Percentiles rank a stretch among this genome's conserved stretches.
These are phyloP conservation scores for Fonsecaea multimorphosa DNA, from an alignment of 2,329 filamentous ascomycete species.

Conservation along the genomic window DNA sequence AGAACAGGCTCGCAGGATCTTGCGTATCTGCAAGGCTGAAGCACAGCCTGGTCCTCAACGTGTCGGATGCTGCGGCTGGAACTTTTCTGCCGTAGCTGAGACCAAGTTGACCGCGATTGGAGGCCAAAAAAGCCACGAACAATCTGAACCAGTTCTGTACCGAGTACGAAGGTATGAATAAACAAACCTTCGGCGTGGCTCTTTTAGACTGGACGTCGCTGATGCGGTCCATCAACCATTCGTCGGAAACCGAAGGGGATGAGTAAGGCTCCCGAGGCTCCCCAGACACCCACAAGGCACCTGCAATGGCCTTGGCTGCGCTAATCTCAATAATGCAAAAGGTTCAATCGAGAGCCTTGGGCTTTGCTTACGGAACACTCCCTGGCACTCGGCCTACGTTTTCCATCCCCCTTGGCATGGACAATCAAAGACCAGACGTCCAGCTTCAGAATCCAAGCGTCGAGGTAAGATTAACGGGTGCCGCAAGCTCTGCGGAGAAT, in stretches of 20 bases:
- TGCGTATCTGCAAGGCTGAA: background rate
- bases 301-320: background rate
- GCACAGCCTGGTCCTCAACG: background rate
- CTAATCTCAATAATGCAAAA: background rate
- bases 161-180: too few species aligned
- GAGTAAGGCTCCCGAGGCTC: constrained; percentile 1
- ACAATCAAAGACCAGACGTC: background rate
- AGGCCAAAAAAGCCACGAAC: background rate
- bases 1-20: background rate
- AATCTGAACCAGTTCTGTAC: background rate
- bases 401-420: background rate
- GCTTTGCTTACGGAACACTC: constrained; percentile 6
- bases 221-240: background rate
- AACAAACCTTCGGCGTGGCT: background rate
- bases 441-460: background rate
- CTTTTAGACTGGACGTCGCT: background rate
- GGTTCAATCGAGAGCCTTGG: background rate
- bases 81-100: background rate
- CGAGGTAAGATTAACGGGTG: background rate
- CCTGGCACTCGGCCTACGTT: background rate
- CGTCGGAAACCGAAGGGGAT: background rate
- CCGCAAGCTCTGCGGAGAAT: too few species aligned
- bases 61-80: background rate
- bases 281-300: too few species aligned
- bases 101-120: background rate